phyloP scores from a whole-genome alignment of 306 rosid genomes.

The Corylus heterophylla region DNA sequence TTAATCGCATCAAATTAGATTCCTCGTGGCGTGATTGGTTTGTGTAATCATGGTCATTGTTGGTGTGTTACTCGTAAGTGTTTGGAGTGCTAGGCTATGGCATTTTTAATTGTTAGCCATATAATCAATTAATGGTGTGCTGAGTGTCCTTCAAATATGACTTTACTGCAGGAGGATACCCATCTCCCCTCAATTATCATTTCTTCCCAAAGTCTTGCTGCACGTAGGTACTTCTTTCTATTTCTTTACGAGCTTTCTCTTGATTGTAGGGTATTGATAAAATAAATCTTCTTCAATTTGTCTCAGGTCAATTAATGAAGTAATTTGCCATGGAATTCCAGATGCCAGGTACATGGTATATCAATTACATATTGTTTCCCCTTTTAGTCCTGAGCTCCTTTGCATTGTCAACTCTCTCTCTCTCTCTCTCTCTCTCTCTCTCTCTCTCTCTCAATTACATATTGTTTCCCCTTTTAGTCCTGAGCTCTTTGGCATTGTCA shows the following conservation, averaged over 20 bases:
- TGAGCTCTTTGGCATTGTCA: neutral
- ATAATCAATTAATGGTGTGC: conserved; percentile 2
- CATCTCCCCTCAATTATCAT: conserved; percentile 88
- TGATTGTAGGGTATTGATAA: conserved; percentile 23
- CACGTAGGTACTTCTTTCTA: conserved; percentile 81
- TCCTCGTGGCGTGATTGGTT: neutral
- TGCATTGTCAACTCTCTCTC: neutral
- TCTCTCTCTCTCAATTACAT: neutral
- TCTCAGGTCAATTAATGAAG: conserved; percentile 90
- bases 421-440: neutral
- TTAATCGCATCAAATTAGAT: neutral
- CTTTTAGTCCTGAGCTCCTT: neutral
- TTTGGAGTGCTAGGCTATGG: neutral
- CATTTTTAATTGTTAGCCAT: neutral
- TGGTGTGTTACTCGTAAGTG: neutral
- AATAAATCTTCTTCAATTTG: conserved; percentile 11
- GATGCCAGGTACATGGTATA: conserved; percentile 72
- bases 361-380: neutral
- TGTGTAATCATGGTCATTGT: neutral
- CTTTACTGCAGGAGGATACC: conserved; percentile 79
- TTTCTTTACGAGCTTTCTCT: neutral
- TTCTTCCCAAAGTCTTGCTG: conserved; percentile 99
- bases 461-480: neutral
- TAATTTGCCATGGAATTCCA: conserved; percentile 98
- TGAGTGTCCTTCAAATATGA: conserved; percentile 14